Conservation (phyloP, 2,329 filamentous ascomycete species). For the Ceratocystis smalleyi region DNA sequence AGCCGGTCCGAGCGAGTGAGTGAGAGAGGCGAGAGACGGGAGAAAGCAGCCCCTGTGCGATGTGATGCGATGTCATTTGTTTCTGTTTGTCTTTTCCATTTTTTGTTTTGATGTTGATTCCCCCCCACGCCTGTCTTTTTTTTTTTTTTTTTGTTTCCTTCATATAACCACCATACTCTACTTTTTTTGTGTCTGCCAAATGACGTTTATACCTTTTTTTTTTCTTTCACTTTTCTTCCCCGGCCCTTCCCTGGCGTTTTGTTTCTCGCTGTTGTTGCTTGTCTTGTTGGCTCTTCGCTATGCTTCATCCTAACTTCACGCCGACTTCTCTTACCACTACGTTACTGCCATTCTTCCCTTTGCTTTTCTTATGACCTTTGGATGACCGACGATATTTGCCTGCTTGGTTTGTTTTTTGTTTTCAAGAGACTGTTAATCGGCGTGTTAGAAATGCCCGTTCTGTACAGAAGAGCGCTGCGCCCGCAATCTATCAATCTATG, state of each 20-base stretch:
- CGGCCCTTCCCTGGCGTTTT: neutral
- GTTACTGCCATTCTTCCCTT: neutral
- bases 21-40: neutral
- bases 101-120: slow-evolving; percentile 5
- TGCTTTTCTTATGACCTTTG: neutral
- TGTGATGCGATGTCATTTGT: too few relatives aligned
- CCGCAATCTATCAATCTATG: too few relatives aligned
- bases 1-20: neutral
- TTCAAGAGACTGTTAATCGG: neutral
- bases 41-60: too few relatives aligned
- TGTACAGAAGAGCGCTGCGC: too few relatives aligned
- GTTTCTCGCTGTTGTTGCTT: neutral
- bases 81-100: neutral
- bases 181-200: neutral
- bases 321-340: neutral
- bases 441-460: too few relatives aligned
- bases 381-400: neutral
- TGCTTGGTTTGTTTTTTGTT: neutral
- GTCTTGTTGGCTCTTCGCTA: neutral
- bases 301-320: neutral
- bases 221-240: neutral
- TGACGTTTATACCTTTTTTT: neutral
- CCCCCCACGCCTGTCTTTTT: neutral
- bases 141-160: neutral
- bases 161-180: neutral